A percentile compares a stretch with the other conserved stretches of the same genome.
Evolutionary conservation across 192 early-diverging fungal species (phyloP).

Genomic region (Coemansia javaensis): DNA sequence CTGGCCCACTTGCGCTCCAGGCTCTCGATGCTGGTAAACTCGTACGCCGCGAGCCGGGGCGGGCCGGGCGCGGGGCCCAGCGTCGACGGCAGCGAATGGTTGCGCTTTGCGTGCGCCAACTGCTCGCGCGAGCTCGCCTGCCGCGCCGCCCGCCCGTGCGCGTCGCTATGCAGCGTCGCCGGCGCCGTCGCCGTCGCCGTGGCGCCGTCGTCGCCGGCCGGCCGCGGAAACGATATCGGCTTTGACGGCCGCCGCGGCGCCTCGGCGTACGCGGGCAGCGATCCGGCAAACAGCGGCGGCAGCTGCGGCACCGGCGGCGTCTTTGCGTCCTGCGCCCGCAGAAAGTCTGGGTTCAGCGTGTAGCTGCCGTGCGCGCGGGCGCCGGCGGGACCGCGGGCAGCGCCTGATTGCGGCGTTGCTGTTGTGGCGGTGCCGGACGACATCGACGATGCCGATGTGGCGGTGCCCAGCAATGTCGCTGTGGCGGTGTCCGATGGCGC

Average conservation of each 20-base stretch:
- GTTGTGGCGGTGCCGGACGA: too few species aligned
- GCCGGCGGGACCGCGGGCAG: too few species aligned
- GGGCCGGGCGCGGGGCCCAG: constrained; percentile 11
- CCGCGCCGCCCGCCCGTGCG: neutral
- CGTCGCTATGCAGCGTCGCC: neutral
- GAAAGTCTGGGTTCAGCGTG: constrained; percentile 28
- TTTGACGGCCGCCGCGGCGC: neutral
- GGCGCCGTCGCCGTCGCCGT: neutral
- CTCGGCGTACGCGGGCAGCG: constrained; percentile 9
- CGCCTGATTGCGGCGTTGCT: too few species aligned
- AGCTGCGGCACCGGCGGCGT: constrained; percentile 33
- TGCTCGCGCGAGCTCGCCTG: neutral
- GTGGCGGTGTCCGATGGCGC: neutral
- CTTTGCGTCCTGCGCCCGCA: constrained; percentile 13
- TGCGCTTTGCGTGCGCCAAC: constrained; percentile 25
- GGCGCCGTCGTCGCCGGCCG: constrained; percentile 7
- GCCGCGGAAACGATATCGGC: constrained; percentile 31
- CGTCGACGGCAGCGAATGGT: constrained; percentile 40
- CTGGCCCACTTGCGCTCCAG: constrained; percentile 47
- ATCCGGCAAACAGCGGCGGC: constrained; percentile 11
- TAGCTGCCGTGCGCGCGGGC: constrained; percentile 10
- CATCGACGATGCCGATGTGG: too few species aligned
- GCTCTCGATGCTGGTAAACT: constrained; percentile 45
- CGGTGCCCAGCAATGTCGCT: too few species aligned
- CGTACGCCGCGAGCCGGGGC: constrained; percentile 38